Conservation (phyloP, 805 yeast species). For the Priceomyces carsonii region DNA sequence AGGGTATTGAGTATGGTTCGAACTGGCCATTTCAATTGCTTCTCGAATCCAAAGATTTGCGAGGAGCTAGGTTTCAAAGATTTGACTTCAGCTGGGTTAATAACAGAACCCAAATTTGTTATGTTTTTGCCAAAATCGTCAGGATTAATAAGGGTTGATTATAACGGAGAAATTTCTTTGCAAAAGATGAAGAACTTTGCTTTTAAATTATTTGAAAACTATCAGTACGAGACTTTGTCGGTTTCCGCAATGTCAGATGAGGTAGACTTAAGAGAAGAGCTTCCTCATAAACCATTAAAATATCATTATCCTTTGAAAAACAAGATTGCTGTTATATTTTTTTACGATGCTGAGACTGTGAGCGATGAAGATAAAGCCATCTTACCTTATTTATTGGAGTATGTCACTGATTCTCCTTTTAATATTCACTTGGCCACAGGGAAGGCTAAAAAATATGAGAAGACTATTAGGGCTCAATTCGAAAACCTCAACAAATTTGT, state of each 20-base stretch:
- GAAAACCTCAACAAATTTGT: constrained; percentile 42
- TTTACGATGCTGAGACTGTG: constrained; percentile 49
- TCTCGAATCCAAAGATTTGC: constrained; percentile 52
- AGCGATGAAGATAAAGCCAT: constrained; percentile 64
- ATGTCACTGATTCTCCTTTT: constrained; percentile 55
- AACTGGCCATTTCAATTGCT: constrained; percentile 64
- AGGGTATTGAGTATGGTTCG: constrained; percentile 38
- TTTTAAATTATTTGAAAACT: constrained; percentile 46
- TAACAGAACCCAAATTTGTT: constrained; percentile 40
- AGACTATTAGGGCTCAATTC: constrained; percentile 43
- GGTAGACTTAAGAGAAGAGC: constrained; percentile 27
- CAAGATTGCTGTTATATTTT: constrained; percentile 53
- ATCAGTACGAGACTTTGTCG: constrained; percentile 36
- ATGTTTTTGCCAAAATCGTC: constrained; percentile 53
- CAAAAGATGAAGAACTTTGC: constrained; percentile 45
- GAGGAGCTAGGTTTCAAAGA: constrained; percentile 45
- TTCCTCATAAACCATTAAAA: constrained; percentile 33
- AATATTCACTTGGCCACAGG: constrained; percentile 56
- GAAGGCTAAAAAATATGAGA: constrained; percentile 42
- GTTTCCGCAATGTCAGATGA: constrained; percentile 29
- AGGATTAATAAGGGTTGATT: constrained; percentile 51
- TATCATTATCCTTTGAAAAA: constrained; percentile 38
- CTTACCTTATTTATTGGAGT: constrained; percentile 60
- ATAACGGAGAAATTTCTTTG: constrained; percentile 34
- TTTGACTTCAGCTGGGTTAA: constrained; percentile 19